Evolutionary conservation across 2,329 filamentous ascomycete species (phyloP).

Genomic region (Hymenoscyphus fraxineus): DNA sequence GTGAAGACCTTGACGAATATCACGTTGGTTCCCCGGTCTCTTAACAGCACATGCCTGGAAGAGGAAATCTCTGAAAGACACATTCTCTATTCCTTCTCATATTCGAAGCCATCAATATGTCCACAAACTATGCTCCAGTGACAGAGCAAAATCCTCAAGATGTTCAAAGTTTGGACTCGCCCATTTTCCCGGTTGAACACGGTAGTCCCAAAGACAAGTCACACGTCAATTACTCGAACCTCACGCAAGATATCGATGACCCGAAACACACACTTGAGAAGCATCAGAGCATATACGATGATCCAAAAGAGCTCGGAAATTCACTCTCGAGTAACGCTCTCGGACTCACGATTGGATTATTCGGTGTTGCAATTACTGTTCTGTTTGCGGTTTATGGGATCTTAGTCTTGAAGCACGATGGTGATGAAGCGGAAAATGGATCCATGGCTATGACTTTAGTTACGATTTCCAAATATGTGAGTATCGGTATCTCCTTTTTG

Average conservation of each 20-base stretch:
- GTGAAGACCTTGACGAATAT: neutral
- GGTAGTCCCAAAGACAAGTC: neutral
- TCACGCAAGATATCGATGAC: neutral
- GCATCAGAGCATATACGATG: neutral
- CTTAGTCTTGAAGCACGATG: neutral
- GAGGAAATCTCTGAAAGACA: neutral
- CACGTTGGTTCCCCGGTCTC: neutral
- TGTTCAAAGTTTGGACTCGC: neutral
- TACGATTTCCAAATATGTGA: neutral
- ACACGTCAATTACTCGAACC: neutral
- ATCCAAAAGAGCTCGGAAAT: neutral
- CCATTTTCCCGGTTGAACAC: neutral
- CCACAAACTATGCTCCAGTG: neutral
- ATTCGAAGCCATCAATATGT: neutral
- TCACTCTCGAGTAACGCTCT: neutral
- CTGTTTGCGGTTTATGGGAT: neutral
- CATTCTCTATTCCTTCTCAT: neutral
- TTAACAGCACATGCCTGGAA: neutral
- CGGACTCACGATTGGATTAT: neutral
- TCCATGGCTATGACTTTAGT: neutral
- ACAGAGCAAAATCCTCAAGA: neutral
- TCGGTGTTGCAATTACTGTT: neutral
- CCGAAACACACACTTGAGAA: neutral
- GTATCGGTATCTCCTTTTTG: neutral
- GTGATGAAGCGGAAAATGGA: neutral